Conservation (phyloP, 192 early-diverging fungal species). For the Backusella westeae region DNA sequence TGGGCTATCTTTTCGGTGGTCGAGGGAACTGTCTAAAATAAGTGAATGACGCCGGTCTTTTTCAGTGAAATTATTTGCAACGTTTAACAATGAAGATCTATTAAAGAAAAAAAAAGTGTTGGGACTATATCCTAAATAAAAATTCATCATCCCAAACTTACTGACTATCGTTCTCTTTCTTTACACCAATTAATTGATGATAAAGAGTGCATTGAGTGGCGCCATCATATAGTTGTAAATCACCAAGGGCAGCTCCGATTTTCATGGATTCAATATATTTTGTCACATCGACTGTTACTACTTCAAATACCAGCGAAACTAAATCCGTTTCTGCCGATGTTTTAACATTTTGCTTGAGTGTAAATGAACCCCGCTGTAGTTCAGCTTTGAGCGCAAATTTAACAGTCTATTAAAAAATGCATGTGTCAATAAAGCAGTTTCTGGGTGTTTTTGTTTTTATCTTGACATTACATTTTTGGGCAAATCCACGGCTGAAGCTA, state of each 20-base stretch:
- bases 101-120: too few relatives aligned
- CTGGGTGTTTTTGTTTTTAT: not conserved
- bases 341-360: conserved; percentile 57
- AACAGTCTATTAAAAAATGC: conserved; percentile 49
- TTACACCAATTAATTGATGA: conserved; percentile 53
- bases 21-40: not conserved
- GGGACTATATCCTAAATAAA: not conserved
- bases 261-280: conserved; percentile 53
- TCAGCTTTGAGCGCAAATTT: conserved; percentile 58
- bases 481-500: conserved; percentile 50
- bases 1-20: conserved; percentile 6
- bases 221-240: conserved; percentile 63
- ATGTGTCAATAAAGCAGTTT: not conserved
- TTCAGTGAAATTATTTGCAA: not conserved
- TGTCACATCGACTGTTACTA: conserved; percentile 50
- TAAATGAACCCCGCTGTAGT: conserved; percentile 76
- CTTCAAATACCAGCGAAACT: conserved; percentile 62
- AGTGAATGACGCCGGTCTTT: not conserved
- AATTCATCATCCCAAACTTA: not conserved
- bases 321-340: conserved; percentile 32
- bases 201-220: conserved; percentile 55
- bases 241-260: conserved; percentile 56
- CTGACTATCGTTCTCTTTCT: conserved; percentile 26
- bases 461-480: conserved; percentile 56
- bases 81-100: not conserved